Evolutionary conservation across 202 grass and related monocot species (phyloP).

Genomic region (Elaeis oleifera): DNA sequence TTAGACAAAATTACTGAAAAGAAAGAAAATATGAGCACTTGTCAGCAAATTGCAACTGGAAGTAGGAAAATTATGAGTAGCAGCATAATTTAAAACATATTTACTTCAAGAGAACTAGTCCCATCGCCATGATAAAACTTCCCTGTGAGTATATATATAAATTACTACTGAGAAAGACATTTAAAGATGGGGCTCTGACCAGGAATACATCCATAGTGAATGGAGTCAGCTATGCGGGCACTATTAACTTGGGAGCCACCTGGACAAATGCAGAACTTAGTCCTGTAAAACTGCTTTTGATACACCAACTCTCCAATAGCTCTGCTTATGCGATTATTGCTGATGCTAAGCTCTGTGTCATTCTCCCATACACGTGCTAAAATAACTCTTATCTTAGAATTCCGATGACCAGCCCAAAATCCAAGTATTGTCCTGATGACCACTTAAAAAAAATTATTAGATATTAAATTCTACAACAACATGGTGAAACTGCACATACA

Average conservation of each 20-base stretch:
- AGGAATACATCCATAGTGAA: conserved; percentile 91
- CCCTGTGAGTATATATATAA: not conserved
- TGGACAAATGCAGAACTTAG: conserved; percentile 97
- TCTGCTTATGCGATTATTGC: conserved; percentile 89
- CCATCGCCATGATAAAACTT: not conserved
- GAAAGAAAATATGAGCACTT: conserved; percentile 10
- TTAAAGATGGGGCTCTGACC: conserved; percentile 39
- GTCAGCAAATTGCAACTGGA: conserved; percentile 26
- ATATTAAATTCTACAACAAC: conserved; percentile 6
- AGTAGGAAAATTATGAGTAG: not conserved
- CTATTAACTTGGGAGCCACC: conserved; percentile 99
- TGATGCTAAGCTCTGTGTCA: conserved; percentile 88
- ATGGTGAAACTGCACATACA: not conserved
- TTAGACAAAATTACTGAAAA: conserved; percentile 93
- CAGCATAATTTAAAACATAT: not conserved
- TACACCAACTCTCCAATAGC: conserved; percentile 83
- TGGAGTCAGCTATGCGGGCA: conserved; percentile 83
- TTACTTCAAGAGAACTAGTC: no score
- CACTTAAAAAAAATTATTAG: conserved; percentile 23
- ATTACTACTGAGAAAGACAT: conserved; percentile 9
- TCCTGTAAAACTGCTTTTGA: conserved; percentile 83
- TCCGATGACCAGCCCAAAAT: conserved; percentile 97
- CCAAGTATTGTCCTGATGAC: conserved; percentile 67
- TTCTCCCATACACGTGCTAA: conserved; percentile 86
- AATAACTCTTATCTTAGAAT: conserved; percentile 96